phyloP scores from a whole-genome alignment of 2,329 filamentous ascomycete genomes.

The Harringtonia lauricola region DNA sequence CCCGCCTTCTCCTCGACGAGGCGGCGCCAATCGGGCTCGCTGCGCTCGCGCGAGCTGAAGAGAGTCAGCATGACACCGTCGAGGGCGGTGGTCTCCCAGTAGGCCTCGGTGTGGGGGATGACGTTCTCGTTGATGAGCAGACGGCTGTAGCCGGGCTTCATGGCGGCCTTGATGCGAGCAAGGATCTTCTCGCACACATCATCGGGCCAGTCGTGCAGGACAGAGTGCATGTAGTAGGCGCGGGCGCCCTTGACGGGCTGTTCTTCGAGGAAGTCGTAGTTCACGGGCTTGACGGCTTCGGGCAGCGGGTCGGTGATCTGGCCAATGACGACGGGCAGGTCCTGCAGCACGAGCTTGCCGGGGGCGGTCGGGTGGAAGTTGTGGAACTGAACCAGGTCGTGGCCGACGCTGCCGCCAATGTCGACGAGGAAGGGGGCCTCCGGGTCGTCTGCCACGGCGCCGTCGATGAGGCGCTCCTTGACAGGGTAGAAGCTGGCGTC shows the following conservation, averaged over 20 bases:
- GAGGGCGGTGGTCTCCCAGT: slow-evolving; percentile 24
- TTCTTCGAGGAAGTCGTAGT: slow-evolving; percentile 33
- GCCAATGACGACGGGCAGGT: slow-evolving; percentile 28
- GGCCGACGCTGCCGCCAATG: slow-evolving; percentile 28
- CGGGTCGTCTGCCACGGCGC: slow-evolving; percentile 12
- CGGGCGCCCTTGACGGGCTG: slow-evolving; percentile 31
- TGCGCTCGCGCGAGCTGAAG: slow-evolving; percentile 24
- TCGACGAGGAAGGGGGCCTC: slow-evolving; percentile 24
- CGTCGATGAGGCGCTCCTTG: slow-evolving; percentile 17
- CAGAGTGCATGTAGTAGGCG: slow-evolving; percentile 24
- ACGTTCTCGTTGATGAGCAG: slow-evolving; percentile 22
- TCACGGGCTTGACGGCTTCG: slow-evolving; percentile 23
- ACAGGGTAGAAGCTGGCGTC: slow-evolving; percentile 19
- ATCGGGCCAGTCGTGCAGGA: slow-evolving; percentile 27
- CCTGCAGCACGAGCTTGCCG: slow-evolving; percentile 36
- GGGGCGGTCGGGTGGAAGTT: slow-evolving; percentile 23
- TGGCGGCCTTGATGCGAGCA: slow-evolving; percentile 16
- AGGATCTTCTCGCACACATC: slow-evolving; percentile 21
- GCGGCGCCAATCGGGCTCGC: slow-evolving; percentile 21
- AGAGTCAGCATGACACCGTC: slow-evolving; percentile 27
- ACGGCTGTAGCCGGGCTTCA: slow-evolving; percentile 18
- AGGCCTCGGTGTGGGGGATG: slow-evolving; percentile 18
- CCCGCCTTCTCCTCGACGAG: slow-evolving; percentile 20
- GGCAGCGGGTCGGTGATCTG: slow-evolving; percentile 18
- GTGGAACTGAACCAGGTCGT: slow-evolving; percentile 26